Percentiles rank a stretch among this genome's conserved stretches.
phyloP scores from a whole-genome alignment of 257 asterid species.

The Dorcoceras hygrometricum region DNA sequence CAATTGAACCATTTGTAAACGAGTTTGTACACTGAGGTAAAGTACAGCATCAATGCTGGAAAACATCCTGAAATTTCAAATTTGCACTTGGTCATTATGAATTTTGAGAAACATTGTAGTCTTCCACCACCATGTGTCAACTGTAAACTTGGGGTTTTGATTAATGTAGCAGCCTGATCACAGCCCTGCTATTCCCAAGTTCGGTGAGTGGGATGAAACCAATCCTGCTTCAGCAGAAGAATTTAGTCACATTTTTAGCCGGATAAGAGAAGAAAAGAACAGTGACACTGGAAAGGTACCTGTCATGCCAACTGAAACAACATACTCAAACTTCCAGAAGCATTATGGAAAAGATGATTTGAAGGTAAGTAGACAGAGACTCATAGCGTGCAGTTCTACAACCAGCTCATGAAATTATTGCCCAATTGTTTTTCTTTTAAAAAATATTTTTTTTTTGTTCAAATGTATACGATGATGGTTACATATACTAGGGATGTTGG shows the following conservation, averaged over 20 bases:
- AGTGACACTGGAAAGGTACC: constrained; percentile 73
- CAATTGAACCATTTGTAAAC: background rate
- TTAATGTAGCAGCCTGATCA: constrained; percentile 61
- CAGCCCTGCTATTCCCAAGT: constrained; percentile 72
- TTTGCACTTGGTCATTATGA: background rate
- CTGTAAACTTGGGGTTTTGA: background rate
- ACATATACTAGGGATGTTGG: constrained; percentile 41
- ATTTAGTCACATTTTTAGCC: constrained; percentile 56
- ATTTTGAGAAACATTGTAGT: constrained; percentile 4
- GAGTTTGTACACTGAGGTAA: background rate
- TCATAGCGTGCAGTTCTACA: constrained; percentile 3
- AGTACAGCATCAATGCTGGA: background rate
- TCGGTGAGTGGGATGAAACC: constrained; percentile 85
- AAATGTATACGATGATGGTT: background rate
- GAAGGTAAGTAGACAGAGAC: constrained; percentile 40
- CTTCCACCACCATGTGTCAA: background rate
- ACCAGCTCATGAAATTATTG: background rate
- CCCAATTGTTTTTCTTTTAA: background rate
- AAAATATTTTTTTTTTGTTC: no score
- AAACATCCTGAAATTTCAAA: background rate
- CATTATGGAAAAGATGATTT: constrained; percentile 39
- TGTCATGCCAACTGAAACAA: constrained; percentile 45
- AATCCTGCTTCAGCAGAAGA: constrained; percentile 85
- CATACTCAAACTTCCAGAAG: constrained; percentile 51
- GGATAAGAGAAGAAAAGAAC: constrained; percentile 64